Conservation (phyloP, 331 rosid genomes). For the Quercus lobata region DNA sequence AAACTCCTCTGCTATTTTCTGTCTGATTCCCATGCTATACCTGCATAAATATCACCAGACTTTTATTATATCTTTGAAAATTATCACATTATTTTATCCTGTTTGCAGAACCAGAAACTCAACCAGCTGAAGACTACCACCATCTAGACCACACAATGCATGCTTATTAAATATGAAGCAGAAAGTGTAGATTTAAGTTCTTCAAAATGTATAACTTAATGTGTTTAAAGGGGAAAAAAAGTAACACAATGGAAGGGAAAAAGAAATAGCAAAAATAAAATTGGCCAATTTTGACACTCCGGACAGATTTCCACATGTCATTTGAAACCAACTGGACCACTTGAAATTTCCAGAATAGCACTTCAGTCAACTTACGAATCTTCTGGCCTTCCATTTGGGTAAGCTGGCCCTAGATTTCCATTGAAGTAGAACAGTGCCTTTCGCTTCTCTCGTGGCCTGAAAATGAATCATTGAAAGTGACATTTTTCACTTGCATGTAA, state of each 20-base stretch:
- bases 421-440: constrained; percentile 87
- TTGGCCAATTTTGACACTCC: constrained; percentile 1
- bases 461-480: constrained; percentile 23
- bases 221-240: too few relatives aligned
- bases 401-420: constrained; percentile 96
- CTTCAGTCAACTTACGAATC: constrained; percentile 54
- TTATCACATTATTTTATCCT: not conserved
- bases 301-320: not conserved
- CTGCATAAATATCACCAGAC: constrained; percentile 32
- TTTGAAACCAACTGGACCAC: not conserved
- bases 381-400: constrained; percentile 72
- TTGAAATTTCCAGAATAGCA: constrained; percentile 11
- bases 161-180: not conserved
- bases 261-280: not conserved
- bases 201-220: not conserved
- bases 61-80: constrained; percentile 7
- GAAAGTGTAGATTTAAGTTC: not conserved
- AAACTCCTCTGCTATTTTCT: constrained; percentile 77
- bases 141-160: not conserved
- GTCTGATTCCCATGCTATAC: constrained; percentile 96
- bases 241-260: not conserved
- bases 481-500: constrained; percentile 1
- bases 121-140: not conserved
- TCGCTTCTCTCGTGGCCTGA: constrained; percentile 72
- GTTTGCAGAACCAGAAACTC: not conserved